Evolutionary conservation across 2,329 filamentous ascomycete genomes (phyloP).

Genomic region (Paradendryphiella salina): DNA sequence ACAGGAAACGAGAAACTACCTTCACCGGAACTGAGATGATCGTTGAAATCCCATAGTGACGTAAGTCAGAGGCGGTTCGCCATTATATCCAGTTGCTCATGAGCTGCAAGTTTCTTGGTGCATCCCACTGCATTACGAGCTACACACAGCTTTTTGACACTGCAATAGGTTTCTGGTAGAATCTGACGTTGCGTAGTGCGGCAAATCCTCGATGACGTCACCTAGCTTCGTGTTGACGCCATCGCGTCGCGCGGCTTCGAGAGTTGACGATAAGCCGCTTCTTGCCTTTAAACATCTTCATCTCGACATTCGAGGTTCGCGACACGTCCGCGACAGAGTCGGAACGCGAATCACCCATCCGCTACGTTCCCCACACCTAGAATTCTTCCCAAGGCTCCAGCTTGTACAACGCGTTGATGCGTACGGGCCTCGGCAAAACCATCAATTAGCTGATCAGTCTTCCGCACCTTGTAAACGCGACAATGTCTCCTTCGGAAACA

Average conservation of each 20-base stretch:
- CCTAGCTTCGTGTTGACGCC: slow-evolving; percentile 7
- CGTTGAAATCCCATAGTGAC: neutral
- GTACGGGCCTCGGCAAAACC: slow-evolving; percentile 1
- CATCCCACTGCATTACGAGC: no score
- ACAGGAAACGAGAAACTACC: neutral
- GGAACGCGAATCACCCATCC: neutral
- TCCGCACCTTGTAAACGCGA: neutral
- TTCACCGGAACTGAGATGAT: neutral
- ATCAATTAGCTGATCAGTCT: neutral
- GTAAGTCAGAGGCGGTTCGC: no score
- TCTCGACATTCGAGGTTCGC: neutral
- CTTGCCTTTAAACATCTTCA: neutral
- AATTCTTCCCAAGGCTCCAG: neutral
- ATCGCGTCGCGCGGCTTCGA: neutral
- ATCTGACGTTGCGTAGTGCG: neutral
- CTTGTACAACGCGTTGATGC: neutral
- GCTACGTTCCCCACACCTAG: neutral
- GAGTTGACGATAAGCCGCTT: neutral
- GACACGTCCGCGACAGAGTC: neutral
- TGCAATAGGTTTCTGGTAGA: neutral
- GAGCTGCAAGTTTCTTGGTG: no score
- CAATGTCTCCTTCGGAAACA: slow-evolving; percentile 31
- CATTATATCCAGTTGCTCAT: no score
- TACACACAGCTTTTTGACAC: neutral
- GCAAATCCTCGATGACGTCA: slow-evolving; percentile 7